Evolutionary conservation across 495 filamentous ascomycete species (phyloP), one percentile per base, ranked within the genome.

Genomic region (Penicillium goetzii): DNA sequence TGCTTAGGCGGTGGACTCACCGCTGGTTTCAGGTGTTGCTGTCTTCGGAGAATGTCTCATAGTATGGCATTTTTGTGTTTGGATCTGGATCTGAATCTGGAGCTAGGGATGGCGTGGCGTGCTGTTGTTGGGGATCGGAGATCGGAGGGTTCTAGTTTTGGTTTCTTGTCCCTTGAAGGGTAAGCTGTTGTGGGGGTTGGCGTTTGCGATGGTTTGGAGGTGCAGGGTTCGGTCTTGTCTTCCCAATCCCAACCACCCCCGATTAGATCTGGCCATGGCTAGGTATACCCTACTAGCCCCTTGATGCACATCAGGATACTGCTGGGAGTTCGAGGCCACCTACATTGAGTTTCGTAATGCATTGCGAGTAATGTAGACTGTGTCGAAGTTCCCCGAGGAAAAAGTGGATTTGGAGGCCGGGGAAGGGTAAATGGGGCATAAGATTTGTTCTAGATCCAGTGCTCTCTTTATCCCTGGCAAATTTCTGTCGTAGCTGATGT

Each of bases 371-470:
- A n/a, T 25, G 55, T 63, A 60, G 63, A 66, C 66, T 56, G 59
- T 60, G 50, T 32, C 19, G 43, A 47, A 45, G 33, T 68, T 63
- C 50, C 55, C 55, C 66, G 54, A 58, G 62, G 62, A 9, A 49
- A 61, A 41, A 23, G 1, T 17, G 25, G 36, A 30, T 11, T 50
- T 43, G 43, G 30, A 21, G 11, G 23, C 12, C 7, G 23, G 47
- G 25, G 3, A 1, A 28, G n/a, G n/a, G n/a, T n/a, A n/a, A n/a
- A n/a, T n/a, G n/a, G n/a, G n/a, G n/a, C n/a, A n/a, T n/a, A 10
- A 45, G 11, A 14, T 11, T 14, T 40, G 11, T 11, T 36, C 14
- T 17, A 15, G 6, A 5, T 17, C 33, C 12, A 12, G 12, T 9
- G 9, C 25, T 53, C 36, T 58, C 56, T 53, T 25, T 17, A 28